Percentiles rank a stretch among this genome's conserved stretches.
These are phyloP conservation scores for Xylaria palmicola DNA, from an alignment of 495 filamentous ascomycete species.

Conservation along the genomic window DNA sequence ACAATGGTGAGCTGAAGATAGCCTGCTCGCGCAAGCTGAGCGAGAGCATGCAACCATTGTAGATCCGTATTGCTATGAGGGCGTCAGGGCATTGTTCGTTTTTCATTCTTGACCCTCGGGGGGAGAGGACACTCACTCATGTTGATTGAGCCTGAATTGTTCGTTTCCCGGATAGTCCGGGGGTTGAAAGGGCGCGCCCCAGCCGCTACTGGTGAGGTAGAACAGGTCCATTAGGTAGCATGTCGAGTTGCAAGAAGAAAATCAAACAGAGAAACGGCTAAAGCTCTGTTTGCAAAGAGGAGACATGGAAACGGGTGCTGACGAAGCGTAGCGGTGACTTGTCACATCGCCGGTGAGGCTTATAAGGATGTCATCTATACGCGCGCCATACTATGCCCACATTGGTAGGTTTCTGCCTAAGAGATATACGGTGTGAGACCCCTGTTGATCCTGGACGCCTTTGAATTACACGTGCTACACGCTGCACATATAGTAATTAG, in stretches of 20 bases:
- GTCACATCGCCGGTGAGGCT: too few species aligned
- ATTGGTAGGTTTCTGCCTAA: too few species aligned
- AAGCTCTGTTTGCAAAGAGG: background rate
- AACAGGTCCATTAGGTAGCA: conserved; percentile 14
- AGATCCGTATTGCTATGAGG: conserved; percentile 12
- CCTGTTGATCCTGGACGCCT: too few species aligned
- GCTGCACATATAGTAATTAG: too few species aligned
- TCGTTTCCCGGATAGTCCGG: background rate
- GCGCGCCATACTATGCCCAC: too few species aligned
- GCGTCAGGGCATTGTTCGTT: background rate
- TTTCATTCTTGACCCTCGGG: background rate
- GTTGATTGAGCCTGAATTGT: background rate
- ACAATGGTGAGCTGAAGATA: conserved; percentile 30
- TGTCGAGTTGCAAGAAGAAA: too few species aligned
- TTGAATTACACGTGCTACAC: too few species aligned
- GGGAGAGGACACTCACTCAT: background rate
- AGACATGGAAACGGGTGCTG: too few species aligned
- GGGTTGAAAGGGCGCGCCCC: background rate
- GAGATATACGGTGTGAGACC: too few species aligned
- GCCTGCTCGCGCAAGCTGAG: conserved; percentile 26
- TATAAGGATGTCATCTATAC: too few species aligned
- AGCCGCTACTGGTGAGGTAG: conserved; percentile 1
- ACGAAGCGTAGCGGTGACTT: background rate
- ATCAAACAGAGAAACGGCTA: background rate
- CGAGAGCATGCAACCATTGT: conserved; percentile 28